A percentile compares a stretch with the other conserved stretches of the same genome.
These are phyloP conservation scores for Pichia sp. DNA, from an alignment of 1,139 yeast genomes.

Conservation along the genomic window DNA sequence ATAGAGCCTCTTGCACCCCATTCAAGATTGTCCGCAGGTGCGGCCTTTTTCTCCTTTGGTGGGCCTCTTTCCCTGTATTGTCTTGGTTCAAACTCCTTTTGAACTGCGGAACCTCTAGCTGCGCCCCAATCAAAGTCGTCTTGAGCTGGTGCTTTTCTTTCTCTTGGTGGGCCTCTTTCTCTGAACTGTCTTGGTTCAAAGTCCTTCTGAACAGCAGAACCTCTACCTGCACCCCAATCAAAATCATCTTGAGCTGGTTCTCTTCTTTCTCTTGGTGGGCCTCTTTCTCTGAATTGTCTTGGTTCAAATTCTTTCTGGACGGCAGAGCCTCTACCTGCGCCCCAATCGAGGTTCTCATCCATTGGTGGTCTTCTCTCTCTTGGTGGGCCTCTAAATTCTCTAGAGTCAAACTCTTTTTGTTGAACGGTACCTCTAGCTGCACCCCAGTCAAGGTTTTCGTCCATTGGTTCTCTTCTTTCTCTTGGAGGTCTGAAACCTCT, in stretches of 20 bases:
- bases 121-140: constrained; percentile 40
- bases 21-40: constrained; percentile 13
- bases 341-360: constrained; percentile 39
- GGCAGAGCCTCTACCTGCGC: constrained; percentile 32
- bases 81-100: constrained; percentile 18
- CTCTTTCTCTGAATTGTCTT: constrained; percentile 22
- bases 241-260: constrained; percentile 11
- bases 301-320: constrained; percentile 30
- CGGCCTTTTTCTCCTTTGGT: not conserved
- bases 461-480: constrained; percentile 20
- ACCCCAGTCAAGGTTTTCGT: constrained; percentile 39
- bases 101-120: constrained; percentile 32
- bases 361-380: constrained; percentile 29
- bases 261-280: constrained; percentile 33
- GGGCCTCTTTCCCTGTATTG: constrained; percentile 31
- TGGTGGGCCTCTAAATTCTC: constrained; percentile 25
- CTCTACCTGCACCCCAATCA: constrained; percentile 40
- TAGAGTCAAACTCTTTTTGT: constrained; percentile 25
- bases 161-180: constrained; percentile 27
- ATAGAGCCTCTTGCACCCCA: constrained; percentile 38
- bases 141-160: constrained; percentile 28
- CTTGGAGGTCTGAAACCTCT: constrained; percentile 16
- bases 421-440: constrained; percentile 36
- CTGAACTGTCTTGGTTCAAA: constrained; percentile 22
- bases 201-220: too few relatives aligned